These are phyloP conservation scores for Dictyostelium intermedium DNA, from an alignment of 78 protist genomes.

Conservation along the genomic window DNA sequence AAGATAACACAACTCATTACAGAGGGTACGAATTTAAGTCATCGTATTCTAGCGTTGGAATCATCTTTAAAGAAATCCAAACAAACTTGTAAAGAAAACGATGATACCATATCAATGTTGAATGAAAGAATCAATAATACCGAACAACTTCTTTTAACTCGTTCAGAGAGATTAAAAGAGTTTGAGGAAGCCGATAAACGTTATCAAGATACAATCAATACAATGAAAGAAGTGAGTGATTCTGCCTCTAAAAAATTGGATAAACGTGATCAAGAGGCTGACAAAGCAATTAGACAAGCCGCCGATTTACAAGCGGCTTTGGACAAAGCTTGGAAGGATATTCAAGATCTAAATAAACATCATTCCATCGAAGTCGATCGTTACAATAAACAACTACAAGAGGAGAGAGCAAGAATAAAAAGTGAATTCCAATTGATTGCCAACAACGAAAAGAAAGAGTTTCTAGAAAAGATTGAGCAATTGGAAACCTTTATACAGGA, in stretches of 20 bases:
- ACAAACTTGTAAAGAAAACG: slow-evolving; percentile 15
- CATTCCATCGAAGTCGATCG: slow-evolving; percentile 41
- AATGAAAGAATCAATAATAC: slow-evolving; percentile 29
- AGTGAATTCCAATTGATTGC: background rate
- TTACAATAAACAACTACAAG: slow-evolving; percentile 5
- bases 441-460: slow-evolving; percentile 3
- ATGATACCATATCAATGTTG: slow-evolving; percentile 21
- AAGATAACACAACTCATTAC: background rate
- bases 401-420: background rate
- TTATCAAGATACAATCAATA: slow-evolving; percentile 59
- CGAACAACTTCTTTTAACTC: background rate
- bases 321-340: slow-evolving; percentile 78
- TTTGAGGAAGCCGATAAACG: slow-evolving; percentile 55
- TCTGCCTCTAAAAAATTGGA: slow-evolving; percentile 43
- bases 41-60: slow-evolving; percentile 25
- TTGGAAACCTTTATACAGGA: background rate
- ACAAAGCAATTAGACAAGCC: slow-evolving; percentile 5
- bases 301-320: slow-evolving; percentile 50
- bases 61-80: background rate
- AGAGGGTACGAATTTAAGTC: slow-evolving; percentile 44
- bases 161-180: slow-evolving; percentile 27
- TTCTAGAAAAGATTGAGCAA: slow-evolving; percentile 6
- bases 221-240: slow-evolving; percentile 64
- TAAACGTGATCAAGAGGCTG: slow-evolving; percentile 28
- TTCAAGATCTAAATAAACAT: slow-evolving; percentile 32